Evolutionary conservation across 352 stramenopile species (phyloP).

Genomic region (Blastocystis sp.): DNA sequence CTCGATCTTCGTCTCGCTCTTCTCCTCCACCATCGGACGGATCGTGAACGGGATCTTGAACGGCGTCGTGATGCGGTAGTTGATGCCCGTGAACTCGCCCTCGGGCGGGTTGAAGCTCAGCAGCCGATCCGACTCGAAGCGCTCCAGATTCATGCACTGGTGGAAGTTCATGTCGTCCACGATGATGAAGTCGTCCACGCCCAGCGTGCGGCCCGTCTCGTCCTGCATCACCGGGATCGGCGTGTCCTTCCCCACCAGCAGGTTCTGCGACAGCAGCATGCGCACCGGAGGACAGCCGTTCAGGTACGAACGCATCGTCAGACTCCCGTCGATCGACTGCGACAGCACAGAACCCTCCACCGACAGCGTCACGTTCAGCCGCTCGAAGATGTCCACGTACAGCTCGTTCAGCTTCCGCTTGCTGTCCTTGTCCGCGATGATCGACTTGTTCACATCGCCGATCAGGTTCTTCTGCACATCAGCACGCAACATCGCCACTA

Average conservation of each 20-base stretch:
- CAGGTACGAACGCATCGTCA: constrained; percentile 92
- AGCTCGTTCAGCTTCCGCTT: constrained; percentile 87
- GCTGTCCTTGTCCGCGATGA: constrained; percentile 64
- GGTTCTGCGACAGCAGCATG: constrained; percentile 89
- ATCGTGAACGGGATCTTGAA: constrained; percentile 94
- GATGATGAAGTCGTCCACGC: constrained; percentile 79
- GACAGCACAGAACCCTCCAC: constrained; percentile 91
- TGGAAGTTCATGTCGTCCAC: constrained; percentile 98
- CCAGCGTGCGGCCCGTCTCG: constrained; percentile 45
- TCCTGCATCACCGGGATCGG: constrained; percentile 2
- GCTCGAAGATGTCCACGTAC: constrained; percentile 97
- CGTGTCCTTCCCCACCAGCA: constrained; percentile 81
- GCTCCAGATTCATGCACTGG: constrained; percentile 91
- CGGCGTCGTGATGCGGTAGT: constrained; percentile 93
- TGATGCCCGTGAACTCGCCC: constrained; percentile 86
- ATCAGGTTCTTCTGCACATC: constrained; percentile 10
- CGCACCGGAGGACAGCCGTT: constrained; percentile 90
- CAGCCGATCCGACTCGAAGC: constrained; percentile 81
- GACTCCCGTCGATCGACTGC: constrained; percentile 90
- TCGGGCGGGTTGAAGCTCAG: constrained; percentile 80
- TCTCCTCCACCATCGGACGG: constrained; percentile 90
- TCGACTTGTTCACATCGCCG: constrained; percentile 62
- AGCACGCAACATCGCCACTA: background rate
- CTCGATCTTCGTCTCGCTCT: constrained; percentile 70
- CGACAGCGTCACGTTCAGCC: constrained; percentile 91